These are phyloP conservation scores for Tilletia walkeri DNA, from an alignment of 1,284 basidiomycete genomes.

Conservation along the genomic window DNA sequence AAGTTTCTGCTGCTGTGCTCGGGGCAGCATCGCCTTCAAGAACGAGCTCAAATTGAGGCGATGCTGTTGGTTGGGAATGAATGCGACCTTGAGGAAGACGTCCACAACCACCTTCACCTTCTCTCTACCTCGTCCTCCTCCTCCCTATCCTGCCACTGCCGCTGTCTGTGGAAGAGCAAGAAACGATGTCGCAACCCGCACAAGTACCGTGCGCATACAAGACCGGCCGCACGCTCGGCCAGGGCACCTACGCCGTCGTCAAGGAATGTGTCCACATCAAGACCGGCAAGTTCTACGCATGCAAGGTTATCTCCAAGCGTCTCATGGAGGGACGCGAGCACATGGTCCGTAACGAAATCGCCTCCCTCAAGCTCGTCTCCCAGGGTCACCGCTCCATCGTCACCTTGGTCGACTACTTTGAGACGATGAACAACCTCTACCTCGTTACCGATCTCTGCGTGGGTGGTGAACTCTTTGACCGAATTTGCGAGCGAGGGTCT, in stretches of 20 bases:
- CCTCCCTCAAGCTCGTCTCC: slow-evolving; percentile 89
- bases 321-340: slow-evolving; percentile 72
- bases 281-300: slow-evolving; percentile 64
- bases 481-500: slow-evolving; percentile 95
- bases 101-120: not conserved
- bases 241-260: slow-evolving; percentile 85
- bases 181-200: not conserved
- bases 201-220: slow-evolving; percentile 55
- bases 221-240: slow-evolving; percentile 61
- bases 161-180: not conserved
- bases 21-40: too few relatives aligned
- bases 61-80: too few relatives aligned
- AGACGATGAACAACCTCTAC: slow-evolving; percentile 82
- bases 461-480: slow-evolving; percentile 94
- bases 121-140: not conserved
- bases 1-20: too few relatives aligned
- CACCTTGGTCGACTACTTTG: slow-evolving; percentile 89
- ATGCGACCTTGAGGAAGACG: too few relatives aligned
- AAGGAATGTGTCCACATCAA: slow-evolving; percentile 95
- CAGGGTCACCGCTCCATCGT: slow-evolving; percentile 75
- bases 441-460: slow-evolving; percentile 96
- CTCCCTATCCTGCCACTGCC: not conserved
- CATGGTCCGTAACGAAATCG: slow-evolving; percentile 90
- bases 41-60: too few relatives aligned
- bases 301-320: slow-evolving; percentile 75